phyloP scores from a whole-genome alignment of 805 yeast species.

The Candida lessepsii region DNA sequence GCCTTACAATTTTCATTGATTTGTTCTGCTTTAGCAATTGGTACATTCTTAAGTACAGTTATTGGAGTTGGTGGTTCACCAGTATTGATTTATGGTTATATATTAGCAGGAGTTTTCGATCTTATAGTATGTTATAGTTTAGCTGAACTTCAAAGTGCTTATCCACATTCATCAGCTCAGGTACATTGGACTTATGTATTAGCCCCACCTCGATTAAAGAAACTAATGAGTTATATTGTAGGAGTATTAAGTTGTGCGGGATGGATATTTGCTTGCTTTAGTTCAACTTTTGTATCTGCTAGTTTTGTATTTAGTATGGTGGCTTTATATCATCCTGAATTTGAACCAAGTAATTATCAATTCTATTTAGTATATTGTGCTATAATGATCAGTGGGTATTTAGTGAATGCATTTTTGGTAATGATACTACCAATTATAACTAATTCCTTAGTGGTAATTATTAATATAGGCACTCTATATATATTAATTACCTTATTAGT shows the following conservation, averaged over 20 bases:
- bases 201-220: slow-evolving; percentile 22
- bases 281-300: slow-evolving; percentile 18
- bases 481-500: slow-evolving; percentile 21
- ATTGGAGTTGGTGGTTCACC: slow-evolving; percentile 25
- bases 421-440: slow-evolving; percentile 17
- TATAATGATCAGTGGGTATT: slow-evolving; percentile 11
- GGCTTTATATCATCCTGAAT: slow-evolving; percentile 18
- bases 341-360: slow-evolving; percentile 19
- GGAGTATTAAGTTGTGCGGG: slow-evolving; percentile 29
- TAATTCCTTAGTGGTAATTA: slow-evolving; percentile 19
- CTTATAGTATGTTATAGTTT: slow-evolving; percentile 19
- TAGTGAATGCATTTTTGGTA: slow-evolving; percentile 17
- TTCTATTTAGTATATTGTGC: slow-evolving; percentile 18
- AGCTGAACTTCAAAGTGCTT: slow-evolving; percentile 33
- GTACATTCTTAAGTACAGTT: slow-evolving; percentile 21
- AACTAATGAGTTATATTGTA: slow-evolving; percentile 26
- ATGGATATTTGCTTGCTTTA: slow-evolving; percentile 23
- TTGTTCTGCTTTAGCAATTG: slow-evolving; percentile 22
- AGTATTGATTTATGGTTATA: slow-evolving; percentile 20
- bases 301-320: slow-evolving; percentile 19
- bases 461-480: slow-evolving; percentile 22
- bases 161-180: slow-evolving; percentile 34
- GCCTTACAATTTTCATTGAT: slow-evolving; percentile 20
- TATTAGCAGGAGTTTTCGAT: slow-evolving; percentile 18
- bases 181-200: slow-evolving; percentile 33